phyloP scores from a whole-genome alignment of 2,329 filamentous ascomycete species.

The Sphaerulina populicola region DNA sequence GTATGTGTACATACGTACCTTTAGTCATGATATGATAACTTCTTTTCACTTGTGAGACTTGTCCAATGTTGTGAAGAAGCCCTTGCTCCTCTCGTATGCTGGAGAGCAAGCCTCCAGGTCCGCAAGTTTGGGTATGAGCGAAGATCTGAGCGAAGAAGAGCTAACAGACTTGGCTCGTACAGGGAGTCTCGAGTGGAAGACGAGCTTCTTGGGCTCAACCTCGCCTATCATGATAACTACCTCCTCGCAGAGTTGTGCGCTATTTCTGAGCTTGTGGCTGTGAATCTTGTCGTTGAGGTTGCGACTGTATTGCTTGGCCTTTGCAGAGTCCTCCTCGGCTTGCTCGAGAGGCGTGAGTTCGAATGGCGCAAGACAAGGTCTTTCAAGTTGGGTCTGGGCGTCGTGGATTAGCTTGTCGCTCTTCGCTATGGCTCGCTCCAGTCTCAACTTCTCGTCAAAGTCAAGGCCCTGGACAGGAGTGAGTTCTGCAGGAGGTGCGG shows the following conservation, averaged over 20 bases:
- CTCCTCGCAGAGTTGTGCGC: slow-evolving; percentile 6
- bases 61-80: neutral
- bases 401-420: neutral
- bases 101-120: neutral
- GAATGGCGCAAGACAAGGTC: slow-evolving; percentile 1
- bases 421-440: slow-evolving; percentile 14
- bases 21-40: neutral
- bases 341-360: slow-evolving; percentile 12
- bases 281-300: neutral
- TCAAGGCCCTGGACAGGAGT: neutral
- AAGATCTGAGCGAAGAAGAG: neutral
- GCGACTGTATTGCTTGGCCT: slow-evolving; percentile 9
- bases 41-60: neutral
- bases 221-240: slow-evolving; percentile 7
- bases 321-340: slow-evolving; percentile 5
- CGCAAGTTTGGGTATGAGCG: neutral
- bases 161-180: neutral
- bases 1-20: no score
- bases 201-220: slow-evolving; percentile 1
- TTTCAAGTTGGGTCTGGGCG: slow-evolving; percentile 10
- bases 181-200: neutral
- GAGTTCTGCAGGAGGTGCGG: neutral
- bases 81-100: neutral
- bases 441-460: neutral
- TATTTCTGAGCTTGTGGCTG: neutral